Conservation (phyloP, 2,329 filamentous ascomycete genomes). For the Calonectria hawksworthii region DNA sequence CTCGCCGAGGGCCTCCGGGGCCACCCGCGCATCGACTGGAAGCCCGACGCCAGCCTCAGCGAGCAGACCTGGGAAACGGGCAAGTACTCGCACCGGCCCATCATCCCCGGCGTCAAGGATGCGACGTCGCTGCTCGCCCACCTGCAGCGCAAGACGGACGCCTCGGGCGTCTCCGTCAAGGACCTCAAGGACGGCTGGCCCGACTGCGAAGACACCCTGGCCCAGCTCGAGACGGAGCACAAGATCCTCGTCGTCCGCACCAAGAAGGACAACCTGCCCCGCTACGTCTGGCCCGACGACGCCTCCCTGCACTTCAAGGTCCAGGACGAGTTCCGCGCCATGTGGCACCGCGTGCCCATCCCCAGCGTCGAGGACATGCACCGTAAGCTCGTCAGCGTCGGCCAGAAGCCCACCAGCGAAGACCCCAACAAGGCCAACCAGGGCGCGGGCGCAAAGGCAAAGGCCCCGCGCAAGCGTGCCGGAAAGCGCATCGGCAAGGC, state of each 20-base stretch:
- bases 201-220: constrained; percentile 83
- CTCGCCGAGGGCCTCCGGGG: constrained; percentile 78
- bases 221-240: constrained; percentile 81
- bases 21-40: constrained; percentile 72
- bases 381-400: constrained; percentile 80
- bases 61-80: constrained; percentile 77
- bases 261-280: constrained; percentile 90
- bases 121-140: constrained; percentile 83
- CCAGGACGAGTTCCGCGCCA: constrained; percentile 84
- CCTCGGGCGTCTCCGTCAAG: constrained; percentile 85
- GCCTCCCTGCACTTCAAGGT: constrained; percentile 81
- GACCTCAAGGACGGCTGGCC: constrained; percentile 98
- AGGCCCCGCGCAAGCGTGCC: constrained; percentile 80
- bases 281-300: constrained; percentile 92
- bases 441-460: constrained; percentile 67
- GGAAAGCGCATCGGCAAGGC: constrained; percentile 81
- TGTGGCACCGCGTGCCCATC: constrained; percentile 86
- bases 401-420: constrained; percentile 87
- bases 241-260: constrained; percentile 88
- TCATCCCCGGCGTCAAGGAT: constrained; percentile 83
- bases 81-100: constrained; percentile 86
- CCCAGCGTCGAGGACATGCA: constrained; percentile 84
- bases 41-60: constrained; percentile 70
- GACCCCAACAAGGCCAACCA: constrained; percentile 70
- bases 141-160: constrained; percentile 85